Percentiles rank a stretch among this genome's conserved stretches.
Evolutionary conservation across 371 early-diverging fungal species (phyloP).

Genomic region (Mucor piriformis): DNA sequence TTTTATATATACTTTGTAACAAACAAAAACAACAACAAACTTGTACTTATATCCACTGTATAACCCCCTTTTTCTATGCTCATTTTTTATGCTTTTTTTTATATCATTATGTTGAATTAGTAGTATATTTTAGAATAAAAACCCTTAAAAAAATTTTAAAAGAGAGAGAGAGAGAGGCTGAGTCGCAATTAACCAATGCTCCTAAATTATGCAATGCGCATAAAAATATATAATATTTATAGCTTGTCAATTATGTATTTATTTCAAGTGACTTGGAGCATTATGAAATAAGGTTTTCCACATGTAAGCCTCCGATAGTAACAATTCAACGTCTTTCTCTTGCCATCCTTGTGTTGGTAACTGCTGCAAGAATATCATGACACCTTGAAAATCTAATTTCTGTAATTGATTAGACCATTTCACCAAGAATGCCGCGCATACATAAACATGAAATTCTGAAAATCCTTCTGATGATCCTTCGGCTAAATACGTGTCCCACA

Average conservation of each 20-base stretch:
- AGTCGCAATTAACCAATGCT: neutral
- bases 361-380: slow-evolving; percentile 93
- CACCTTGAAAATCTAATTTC: slow-evolving; percentile 91
- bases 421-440: slow-evolving; percentile 95
- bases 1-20: neutral
- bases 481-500: slow-evolving; percentile 98
- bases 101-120: neutral
- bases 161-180: neutral
- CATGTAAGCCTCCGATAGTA: slow-evolving; percentile 95
- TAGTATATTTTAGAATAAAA: slow-evolving; percentile 1
- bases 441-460: slow-evolving; percentile 95
- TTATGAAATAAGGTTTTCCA: slow-evolving; percentile 94
- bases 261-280: slow-evolving; percentile 75
- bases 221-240: too few species aligned
- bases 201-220: neutral
- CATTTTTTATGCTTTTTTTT: neutral
- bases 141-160: neutral
- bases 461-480: slow-evolving; percentile 89
- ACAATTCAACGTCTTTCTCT: slow-evolving; percentile 88
- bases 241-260: slow-evolving; percentile 2
- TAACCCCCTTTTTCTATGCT: neutral
- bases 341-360: slow-evolving; percentile 89
- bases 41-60: slow-evolving; percentile 8
- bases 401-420: slow-evolving; percentile 89
- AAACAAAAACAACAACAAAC: slow-evolving; percentile 9